Evolutionary conservation across 345 rosid genomes (phyloP).

Genomic region (Cardiospermum halicacabum): DNA sequence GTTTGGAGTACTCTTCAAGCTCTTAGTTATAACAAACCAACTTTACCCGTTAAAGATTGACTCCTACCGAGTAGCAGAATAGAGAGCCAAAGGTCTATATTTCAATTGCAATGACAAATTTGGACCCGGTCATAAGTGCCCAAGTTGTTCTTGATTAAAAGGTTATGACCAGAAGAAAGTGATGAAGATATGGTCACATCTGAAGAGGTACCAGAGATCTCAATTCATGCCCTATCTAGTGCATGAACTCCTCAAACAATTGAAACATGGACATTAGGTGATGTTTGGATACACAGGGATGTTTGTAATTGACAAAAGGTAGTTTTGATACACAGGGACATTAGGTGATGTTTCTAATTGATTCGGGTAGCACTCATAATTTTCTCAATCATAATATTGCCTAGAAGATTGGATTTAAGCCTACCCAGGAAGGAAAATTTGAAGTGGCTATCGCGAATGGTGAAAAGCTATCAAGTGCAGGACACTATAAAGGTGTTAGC

Average conservation of each 20-base stretch:
- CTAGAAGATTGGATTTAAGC: not conserved
- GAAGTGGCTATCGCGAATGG: not conserved
- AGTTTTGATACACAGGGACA: not conserved
- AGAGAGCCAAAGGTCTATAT: too few relatives aligned
- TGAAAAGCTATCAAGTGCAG: not conserved
- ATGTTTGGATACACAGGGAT: too few relatives aligned
- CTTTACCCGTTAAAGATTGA: not conserved
- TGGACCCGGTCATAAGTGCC: too few relatives aligned
- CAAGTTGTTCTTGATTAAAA: too few relatives aligned
- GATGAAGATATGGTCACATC: not conserved
- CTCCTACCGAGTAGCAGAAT: not conserved
- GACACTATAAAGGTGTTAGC: not conserved
- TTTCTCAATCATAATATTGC: not conserved
- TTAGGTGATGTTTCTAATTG: not conserved
- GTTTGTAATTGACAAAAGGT: too few relatives aligned
- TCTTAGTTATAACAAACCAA: too few relatives aligned
- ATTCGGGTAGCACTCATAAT: not conserved
- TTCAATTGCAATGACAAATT: too few relatives aligned
- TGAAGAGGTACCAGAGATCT: not conserved
- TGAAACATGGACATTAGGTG: too few relatives aligned
- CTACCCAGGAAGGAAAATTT: not conserved
- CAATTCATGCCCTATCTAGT: not conserved
- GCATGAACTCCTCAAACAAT: not conserved
- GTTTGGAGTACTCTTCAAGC: too few relatives aligned
- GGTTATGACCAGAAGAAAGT: not conserved